These are phyloP conservation scores for Puya raimondii DNA, from an alignment of 176 grass and related monocot genomes.

Conservation along the genomic window DNA sequence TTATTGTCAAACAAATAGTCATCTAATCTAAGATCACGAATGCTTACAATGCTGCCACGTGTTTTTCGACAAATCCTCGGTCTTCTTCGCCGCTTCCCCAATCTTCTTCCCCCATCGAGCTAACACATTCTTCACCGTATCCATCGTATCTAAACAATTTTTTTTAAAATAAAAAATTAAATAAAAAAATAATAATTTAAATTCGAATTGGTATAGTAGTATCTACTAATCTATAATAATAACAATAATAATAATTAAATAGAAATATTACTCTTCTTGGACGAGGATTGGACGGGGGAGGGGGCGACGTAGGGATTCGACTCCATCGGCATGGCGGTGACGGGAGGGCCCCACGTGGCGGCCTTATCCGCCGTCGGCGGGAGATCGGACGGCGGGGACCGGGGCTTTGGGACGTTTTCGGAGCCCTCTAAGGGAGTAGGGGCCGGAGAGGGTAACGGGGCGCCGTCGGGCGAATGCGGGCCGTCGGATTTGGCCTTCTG, in stretches of 20 bases:
- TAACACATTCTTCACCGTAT: conserved; percentile 62
- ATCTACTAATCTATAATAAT: too few relatives aligned
- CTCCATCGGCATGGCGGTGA: neutral
- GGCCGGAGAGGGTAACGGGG: neutral
- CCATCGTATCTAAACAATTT: conserved; percentile 39
- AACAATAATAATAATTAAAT: neutral
- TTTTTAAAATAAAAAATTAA: neutral
- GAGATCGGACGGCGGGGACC: neutral
- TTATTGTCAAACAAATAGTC: neutral
- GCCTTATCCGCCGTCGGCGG: neutral
- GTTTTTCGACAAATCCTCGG: conserved; percentile 73
- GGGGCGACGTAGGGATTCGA: neutral
- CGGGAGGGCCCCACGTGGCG: neutral
- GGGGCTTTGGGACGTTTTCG: neutral
- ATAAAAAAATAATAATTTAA: neutral
- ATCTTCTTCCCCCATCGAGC: conserved; percentile 69
- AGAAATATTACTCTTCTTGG: neutral
- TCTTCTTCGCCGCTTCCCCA: conserved; percentile 56
- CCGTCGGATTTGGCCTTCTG: neutral
- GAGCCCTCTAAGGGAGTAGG: neutral
- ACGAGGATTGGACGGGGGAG: neutral
- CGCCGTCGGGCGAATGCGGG: neutral
- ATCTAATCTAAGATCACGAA: neutral
- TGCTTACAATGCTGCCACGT: conserved; percentile 86
- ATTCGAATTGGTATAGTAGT: neutral